Base-by-base conservation (phyloP, 2,329 filamentous ascomycete species). In the Scedosporium aurantiacum region DNA sequence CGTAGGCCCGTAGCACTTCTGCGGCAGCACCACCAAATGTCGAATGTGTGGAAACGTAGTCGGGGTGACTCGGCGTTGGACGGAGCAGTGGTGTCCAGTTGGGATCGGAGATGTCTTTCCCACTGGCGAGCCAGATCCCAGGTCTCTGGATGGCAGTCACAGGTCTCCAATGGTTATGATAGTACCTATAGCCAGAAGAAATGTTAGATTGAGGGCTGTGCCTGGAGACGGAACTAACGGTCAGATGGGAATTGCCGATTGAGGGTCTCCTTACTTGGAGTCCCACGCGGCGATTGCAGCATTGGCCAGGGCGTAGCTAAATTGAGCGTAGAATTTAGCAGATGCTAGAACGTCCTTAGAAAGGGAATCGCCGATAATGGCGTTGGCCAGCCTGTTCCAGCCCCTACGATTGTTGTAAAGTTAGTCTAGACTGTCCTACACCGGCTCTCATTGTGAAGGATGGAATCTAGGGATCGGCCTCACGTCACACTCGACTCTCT, bases 251-350 rank as follows among this genome's bases (percentile, higher is more conserved):
- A 12, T 12, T 14, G 10, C 10, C 32, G 14, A 37, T 37, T 37
- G 32, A 3, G 10, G 4, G 10, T 37, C 14, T 40, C 6, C 50
- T 32, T 47, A 63, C 62, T 63, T 64, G 4, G 41, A 57, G 21
- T 64, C 59, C 61, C 61, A 64, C 10, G 59, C 23, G 1, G 45
- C 63, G n/a, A 64, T 64, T 3, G 55, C 61, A 2, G 63, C 63
- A 37, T 63, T 64, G 37, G 63, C 63, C n/a, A 63, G 50, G 23
- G 63, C 63, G 54, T 63, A 64, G 61, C 63, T 64, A 18, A 64
- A 57, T 58, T 62, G 56, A 5, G 63, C 63, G 57, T 63, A 64
- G 60, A 64, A 64, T 21, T 57, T 60, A 43, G 63, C 63, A 6
- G 61, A 63, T 8, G 56, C 61, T 3, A 63, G 18, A 41, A 63